These are phyloP conservation scores for Globisporangium ultimum DNA, from an alignment of 352 stramenopile genomes.

Conservation along the genomic window DNA sequence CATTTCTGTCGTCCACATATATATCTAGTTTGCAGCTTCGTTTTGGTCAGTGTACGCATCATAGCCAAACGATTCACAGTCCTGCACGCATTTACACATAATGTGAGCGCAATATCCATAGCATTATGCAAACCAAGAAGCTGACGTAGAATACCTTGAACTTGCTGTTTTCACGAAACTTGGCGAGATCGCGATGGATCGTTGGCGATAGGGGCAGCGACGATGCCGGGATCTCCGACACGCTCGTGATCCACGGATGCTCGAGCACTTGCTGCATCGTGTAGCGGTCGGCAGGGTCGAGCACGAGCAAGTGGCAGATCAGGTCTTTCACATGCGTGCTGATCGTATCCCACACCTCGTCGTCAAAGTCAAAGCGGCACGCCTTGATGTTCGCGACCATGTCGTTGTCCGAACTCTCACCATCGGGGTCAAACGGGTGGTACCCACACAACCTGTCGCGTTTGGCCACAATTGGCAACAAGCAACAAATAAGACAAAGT, in stretches of 20 bases:
- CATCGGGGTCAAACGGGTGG: constrained; percentile 79
- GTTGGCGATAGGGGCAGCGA: constrained; percentile 55
- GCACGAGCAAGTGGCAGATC: constrained; percentile 69
- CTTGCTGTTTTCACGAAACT: constrained; percentile 57
- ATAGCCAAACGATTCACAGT: neutral
- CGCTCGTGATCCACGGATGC: constrained; percentile 65
- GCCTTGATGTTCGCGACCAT: constrained; percentile 83
- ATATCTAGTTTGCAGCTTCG: no score
- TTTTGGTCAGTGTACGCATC: neutral
- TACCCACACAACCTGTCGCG: constrained; percentile 62
- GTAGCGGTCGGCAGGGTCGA: constrained; percentile 63
- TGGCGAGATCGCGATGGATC: constrained; percentile 64
- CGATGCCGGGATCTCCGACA: constrained; percentile 14
- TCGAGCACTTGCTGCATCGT: constrained; percentile 63
- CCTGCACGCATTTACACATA: neutral
- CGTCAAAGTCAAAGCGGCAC: constrained; percentile 72
- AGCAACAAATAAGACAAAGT: neutral
- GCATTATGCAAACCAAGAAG: neutral
- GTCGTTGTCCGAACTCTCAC: constrained; percentile 70
- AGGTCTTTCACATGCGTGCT: constrained; percentile 67
- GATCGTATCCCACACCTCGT: constrained; percentile 66
- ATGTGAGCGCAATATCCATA: no score
- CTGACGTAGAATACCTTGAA: constrained; percentile 10
- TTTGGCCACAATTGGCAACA: neutral
- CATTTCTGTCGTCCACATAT: no score